Evolutionary conservation across 371 early-diverging fungal genomes (phyloP).

Genomic region (Mucor lusitanicus): DNA sequence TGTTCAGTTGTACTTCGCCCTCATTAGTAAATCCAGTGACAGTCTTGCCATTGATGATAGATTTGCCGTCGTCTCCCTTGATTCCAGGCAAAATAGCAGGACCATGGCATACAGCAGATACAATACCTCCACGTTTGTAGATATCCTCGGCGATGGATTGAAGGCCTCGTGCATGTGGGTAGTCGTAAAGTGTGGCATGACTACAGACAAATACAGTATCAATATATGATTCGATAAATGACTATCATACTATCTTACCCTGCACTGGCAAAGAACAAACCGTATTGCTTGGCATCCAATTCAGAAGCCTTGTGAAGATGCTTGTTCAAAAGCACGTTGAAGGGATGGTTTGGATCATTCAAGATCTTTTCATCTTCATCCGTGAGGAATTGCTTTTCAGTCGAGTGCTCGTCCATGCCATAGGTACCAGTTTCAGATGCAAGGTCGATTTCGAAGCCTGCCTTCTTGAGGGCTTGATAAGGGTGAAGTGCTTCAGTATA

Average conservation of each 20-base stretch:
- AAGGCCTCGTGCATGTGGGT: constrained; percentile 43
- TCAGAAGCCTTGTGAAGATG: constrained; percentile 48
- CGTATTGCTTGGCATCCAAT: constrained; percentile 47
- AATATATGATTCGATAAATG: no score
- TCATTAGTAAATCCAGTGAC: constrained; percentile 54
- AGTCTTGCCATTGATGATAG: constrained; percentile 40
- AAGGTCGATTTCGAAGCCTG: constrained; percentile 55
- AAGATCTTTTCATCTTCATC: constrained; percentile 39
- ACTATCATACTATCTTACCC: not conserved
- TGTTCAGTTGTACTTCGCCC: constrained; percentile 42
- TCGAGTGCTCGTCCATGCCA: constrained; percentile 56
- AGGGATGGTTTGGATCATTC: constrained; percentile 44
- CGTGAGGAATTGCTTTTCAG: constrained; percentile 33
- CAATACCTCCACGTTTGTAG: constrained; percentile 53
- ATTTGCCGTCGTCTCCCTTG: constrained; percentile 41
- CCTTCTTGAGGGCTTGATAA: constrained; percentile 37
- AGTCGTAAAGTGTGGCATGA: constrained; percentile 53
- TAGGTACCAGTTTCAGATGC: constrained; percentile 56
- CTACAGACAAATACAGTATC: constrained; percentile 9
- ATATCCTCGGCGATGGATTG: constrained; percentile 50
- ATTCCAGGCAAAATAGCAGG: constrained; percentile 54
- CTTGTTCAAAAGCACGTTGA: constrained; percentile 41
- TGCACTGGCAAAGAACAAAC: constrained; percentile 56
- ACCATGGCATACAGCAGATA: constrained; percentile 58
- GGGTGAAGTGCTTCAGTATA: constrained; percentile 61